Percentiles rank a stretch among this genome's conserved stretches.
Conservation (phyloP, 192 early-diverging fungal species). For the Chytriomyces confervae region DNA sequence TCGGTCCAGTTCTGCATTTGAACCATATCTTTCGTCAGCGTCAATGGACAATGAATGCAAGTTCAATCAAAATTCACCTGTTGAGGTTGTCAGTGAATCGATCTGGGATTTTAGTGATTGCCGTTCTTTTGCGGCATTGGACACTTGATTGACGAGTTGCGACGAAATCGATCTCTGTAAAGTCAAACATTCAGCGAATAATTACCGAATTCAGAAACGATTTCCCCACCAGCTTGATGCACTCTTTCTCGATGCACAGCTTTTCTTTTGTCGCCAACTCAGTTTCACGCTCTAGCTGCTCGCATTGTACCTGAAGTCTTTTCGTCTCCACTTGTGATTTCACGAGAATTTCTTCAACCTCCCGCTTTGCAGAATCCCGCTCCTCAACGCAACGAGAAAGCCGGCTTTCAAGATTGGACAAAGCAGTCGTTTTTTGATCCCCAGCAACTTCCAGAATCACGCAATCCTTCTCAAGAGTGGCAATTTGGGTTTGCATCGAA, state of each 20-base stretch:
- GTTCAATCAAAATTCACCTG: no score
- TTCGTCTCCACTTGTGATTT: neutral
- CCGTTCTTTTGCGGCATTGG: neutral
- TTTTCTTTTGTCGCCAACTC: neutral
- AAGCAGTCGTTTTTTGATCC: no score
- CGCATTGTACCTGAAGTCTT: neutral
- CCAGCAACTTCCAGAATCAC: no score
- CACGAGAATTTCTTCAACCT: constrained; percentile 1
- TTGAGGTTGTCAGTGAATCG: neutral
- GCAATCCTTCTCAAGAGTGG: no score
- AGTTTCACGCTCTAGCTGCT: neutral
- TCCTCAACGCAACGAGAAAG: neutral
- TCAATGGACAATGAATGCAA: no score
- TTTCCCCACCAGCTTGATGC: neutral
- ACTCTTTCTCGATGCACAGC: neutral
- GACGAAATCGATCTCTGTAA: neutral
- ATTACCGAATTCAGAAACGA: neutral
- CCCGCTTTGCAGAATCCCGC: neutral
- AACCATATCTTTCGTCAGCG: no score
- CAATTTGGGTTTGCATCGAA: neutral
- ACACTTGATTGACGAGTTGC: neutral
- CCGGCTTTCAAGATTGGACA: no score
- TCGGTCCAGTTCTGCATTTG: no score
- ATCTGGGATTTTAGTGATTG: neutral
- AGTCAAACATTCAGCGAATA: neutral